These are phyloP conservation scores for Diaporthe helianthi DNA, from an alignment of 2,329 filamentous ascomycete species.

Conservation along the genomic window DNA sequence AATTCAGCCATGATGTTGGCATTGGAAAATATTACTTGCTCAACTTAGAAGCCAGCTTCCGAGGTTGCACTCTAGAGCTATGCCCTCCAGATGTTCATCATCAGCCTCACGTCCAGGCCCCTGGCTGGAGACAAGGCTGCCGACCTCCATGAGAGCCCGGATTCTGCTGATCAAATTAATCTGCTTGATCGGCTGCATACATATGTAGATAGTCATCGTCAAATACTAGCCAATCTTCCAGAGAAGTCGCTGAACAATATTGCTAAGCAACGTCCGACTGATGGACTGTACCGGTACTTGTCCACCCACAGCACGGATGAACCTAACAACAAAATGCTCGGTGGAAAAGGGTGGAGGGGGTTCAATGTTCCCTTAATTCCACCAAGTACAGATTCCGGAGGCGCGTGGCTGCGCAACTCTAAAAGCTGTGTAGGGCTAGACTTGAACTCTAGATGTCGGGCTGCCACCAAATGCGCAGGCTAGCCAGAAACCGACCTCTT, in stretches of 20 bases:
- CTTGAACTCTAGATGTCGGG: neutral
- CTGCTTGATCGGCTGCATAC: neutral
- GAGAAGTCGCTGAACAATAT: neutral
- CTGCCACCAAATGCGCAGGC: neutral
- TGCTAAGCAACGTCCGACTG: neutral
- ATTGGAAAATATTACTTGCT: no score
- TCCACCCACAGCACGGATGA: neutral
- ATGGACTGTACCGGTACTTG: neutral
- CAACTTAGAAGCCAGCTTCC: no score
- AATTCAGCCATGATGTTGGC: no score
- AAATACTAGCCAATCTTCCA: neutral
- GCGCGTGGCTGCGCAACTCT: neutral
- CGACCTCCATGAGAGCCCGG: neutral
- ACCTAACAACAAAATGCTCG: neutral
- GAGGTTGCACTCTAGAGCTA: no score
- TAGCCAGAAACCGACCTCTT: neutral
- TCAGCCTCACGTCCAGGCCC: no score
- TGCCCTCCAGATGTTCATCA: no score
- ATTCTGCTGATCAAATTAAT: no score
- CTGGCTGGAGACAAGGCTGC: neutral
- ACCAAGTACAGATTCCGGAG: no score
- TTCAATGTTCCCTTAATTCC: no score
- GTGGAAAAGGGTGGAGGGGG: no score
- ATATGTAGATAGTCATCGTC: neutral
- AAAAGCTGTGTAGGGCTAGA: neutral